Evolutionary conservation across 2,329 filamentous ascomycete species (phyloP), one percentile per base, ranked within the genome.

Genomic region (Truncatella angustata): DNA sequence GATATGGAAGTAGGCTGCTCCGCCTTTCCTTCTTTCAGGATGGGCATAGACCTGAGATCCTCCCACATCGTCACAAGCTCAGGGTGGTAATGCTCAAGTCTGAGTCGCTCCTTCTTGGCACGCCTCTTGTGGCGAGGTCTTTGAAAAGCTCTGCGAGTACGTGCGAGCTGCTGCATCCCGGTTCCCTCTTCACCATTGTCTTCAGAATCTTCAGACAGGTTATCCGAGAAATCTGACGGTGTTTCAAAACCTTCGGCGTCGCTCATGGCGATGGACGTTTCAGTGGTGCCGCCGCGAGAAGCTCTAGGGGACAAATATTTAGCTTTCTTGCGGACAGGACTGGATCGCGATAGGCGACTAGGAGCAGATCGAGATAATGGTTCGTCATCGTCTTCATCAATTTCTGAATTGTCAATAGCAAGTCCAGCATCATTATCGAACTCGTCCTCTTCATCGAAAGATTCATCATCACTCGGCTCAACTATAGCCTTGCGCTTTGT

Each of bases 51-150:
- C 66, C 87, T 76, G 2, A 97, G 74, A 21, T 88, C 82, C 3
- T 81, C 70, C 94, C 94, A 99, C 90, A 97, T 95, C 0, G 85
- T 90, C 39, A 72, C 75, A 36, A 99, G 80, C 50, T 85, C 81
- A 0, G 93, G 92, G 66, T 99, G 94, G 47, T 88, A 77, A 18
- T 73, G 68, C 60, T 92, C 90, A 2, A 96, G 81, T 56, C 86
- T 86, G 50, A 75, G 71, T 48, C 91, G 82, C 70, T 89, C 76
- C 30, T 63, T 71, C 57, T 66, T 64, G 26, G 62, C 59, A 35
- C 71, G 62, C 12, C 11, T 35, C 20, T n/a, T 30, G 11, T 12
- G 21, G 4, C n/a, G 3, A 34, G 37, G 43, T 12, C 10, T 12
- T 37, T 49, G 20, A 28, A 53, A 16, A 16, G 48, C 30, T 49